These are phyloP conservation scores for Gastrolobium villosum DNA, from an alignment of 306 rosid genomes.

Conservation along the genomic window DNA sequence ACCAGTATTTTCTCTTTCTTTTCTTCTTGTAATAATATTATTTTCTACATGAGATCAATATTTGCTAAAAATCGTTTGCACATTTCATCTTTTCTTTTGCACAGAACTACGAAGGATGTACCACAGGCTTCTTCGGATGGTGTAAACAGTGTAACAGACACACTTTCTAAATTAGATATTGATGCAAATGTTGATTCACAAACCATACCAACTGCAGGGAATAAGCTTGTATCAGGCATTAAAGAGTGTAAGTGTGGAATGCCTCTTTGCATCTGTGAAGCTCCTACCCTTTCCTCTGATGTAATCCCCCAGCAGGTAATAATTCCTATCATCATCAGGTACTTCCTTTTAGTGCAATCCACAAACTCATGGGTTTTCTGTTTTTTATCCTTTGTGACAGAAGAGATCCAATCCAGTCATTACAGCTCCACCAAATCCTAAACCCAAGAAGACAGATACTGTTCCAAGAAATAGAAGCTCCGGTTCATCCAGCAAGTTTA, in stretches of 20 bases:
- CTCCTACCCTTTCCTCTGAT: slow-evolving; percentile 68
- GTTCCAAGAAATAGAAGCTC: slow-evolving; percentile 71
- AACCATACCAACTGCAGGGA: slow-evolving; percentile 54
- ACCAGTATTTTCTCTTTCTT: slow-evolving; percentile 12
- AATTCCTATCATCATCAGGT: slow-evolving; percentile 41
- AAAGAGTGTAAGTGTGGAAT: slow-evolving; percentile 94
- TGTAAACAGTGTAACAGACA: slow-evolving; percentile 59
- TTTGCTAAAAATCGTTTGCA: slow-evolving; percentile 1
- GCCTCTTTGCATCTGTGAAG: slow-evolving; percentile 98
- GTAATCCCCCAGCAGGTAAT: slow-evolving; percentile 64
- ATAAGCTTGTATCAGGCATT: slow-evolving; percentile 50
- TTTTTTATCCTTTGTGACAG: slow-evolving; percentile 51
- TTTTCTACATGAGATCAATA: slow-evolving; percentile 39
- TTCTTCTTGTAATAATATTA: slow-evolving; percentile 17
- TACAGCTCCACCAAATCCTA: slow-evolving; percentile 69
- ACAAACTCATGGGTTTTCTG: slow-evolving; percentile 37
- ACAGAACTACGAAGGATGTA: slow-evolving; percentile 65
- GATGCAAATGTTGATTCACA: slow-evolving; percentile 54
- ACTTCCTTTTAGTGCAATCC: neutral
- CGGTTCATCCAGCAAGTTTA: slow-evolving; percentile 76
- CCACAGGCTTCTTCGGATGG: slow-evolving; percentile 61
- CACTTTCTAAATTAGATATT: slow-evolving; percentile 75
- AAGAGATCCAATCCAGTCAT: slow-evolving; percentile 56
- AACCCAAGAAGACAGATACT: slow-evolving; percentile 76
- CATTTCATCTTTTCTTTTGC: slow-evolving; percentile 41